phyloP scores from a whole-genome alignment of 805 yeast genomes.

The Limtongia smithiae region DNA sequence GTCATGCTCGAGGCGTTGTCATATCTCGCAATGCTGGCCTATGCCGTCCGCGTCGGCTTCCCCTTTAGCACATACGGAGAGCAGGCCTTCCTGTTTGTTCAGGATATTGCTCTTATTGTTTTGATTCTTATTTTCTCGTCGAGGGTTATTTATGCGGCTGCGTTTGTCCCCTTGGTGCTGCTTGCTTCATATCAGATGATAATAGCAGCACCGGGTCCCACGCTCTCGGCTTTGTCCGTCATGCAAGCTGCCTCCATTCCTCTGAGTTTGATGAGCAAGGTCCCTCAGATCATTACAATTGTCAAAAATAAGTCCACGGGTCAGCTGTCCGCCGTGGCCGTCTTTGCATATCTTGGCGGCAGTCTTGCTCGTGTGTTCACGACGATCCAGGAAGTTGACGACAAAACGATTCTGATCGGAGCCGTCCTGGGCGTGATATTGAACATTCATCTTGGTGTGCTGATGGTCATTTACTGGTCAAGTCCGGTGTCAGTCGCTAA shows the following conservation, averaged over 20 bases:
- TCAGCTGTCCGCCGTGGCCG: slow-evolving; percentile 40
- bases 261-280: slow-evolving; percentile 38
- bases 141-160: slow-evolving; percentile 28
- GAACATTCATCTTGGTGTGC: slow-evolving; percentile 39
- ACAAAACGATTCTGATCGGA: slow-evolving; percentile 38
- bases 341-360: slow-evolving; percentile 41
- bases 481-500: slow-evolving; percentile 26
- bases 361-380: slow-evolving; percentile 43
- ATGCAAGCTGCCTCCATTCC: slow-evolving; percentile 41
- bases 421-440: slow-evolving; percentile 37
- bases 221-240: slow-evolving; percentile 10
- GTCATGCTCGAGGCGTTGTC: slow-evolving; percentile 39
- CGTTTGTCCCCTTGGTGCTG: slow-evolving; percentile 14
- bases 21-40: slow-evolving; percentile 39
- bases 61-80: slow-evolving; percentile 44
- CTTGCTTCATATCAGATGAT: slow-evolving; percentile 23
- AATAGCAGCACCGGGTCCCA: slow-evolving; percentile 31
- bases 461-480: slow-evolving; percentile 39
- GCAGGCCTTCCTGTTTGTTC: slow-evolving; percentile 38
- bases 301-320: slow-evolving; percentile 44
- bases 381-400: slow-evolving; percentile 39
- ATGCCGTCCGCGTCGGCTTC: slow-evolving; percentile 39
- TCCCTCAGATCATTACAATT: slow-evolving; percentile 45
- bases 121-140: slow-evolving; percentile 34
- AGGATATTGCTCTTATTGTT: slow-evolving; percentile 37